Evolutionary conservation across 371 early-diverging fungal species (phyloP).

Genomic region (Circinella umbellata): DNA sequence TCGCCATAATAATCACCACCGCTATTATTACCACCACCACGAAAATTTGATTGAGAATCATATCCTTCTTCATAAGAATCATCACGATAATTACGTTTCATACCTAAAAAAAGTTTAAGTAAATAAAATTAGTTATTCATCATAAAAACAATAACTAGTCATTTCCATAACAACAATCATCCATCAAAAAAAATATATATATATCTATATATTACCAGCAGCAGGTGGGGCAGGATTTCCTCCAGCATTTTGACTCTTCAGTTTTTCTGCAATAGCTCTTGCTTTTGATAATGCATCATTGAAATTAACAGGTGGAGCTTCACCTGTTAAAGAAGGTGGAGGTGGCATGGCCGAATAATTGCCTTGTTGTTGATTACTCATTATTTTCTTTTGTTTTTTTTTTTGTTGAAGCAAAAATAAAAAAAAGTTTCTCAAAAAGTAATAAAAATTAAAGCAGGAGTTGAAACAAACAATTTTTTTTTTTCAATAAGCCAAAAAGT

Average conservation of each 20-base stretch:
- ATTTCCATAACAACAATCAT: slow-evolving; percentile 15
- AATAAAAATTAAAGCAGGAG: too few species aligned
- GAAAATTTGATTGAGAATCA: slow-evolving; percentile 17
- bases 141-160: neutral
- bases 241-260: slow-evolving; percentile 54
- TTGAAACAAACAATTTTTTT: too few species aligned
- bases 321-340: slow-evolving; percentile 37
- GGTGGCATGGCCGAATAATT: slow-evolving; percentile 51
- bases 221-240: slow-evolving; percentile 27
- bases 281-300: slow-evolving; percentile 80
- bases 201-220: slow-evolving; percentile 29
- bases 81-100: slow-evolving; percentile 39
- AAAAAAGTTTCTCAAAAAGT: too few species aligned
- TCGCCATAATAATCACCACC: slow-evolving; percentile 29
- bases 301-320: slow-evolving; percentile 57
- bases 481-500: too few species aligned
- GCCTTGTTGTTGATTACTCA: slow-evolving; percentile 31
- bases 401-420: too few species aligned
- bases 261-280: slow-evolving; percentile 83
- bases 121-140: slow-evolving; percentile 8
- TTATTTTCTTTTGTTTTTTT: neutral
- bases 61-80: slow-evolving; percentile 31
- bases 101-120: slow-evolving; percentile 38
- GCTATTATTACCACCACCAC: slow-evolving; percentile 20
- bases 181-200: too few species aligned